Evolutionary conservation across 345 rosid species (phyloP).

Genomic region (Eutrema japonicum): DNA sequence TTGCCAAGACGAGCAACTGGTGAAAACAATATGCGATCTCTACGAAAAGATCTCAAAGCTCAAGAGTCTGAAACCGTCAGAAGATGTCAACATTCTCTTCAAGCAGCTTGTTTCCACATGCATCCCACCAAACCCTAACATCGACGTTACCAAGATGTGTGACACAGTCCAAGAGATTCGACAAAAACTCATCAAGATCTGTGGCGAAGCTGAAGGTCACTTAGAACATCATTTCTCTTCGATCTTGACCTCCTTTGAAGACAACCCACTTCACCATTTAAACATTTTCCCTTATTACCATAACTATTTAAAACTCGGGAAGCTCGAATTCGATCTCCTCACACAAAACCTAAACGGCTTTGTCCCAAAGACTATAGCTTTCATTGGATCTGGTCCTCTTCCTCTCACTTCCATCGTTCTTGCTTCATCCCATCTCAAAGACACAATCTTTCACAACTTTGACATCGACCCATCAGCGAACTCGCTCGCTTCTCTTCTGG

Average conservation of each 20-base stretch:
- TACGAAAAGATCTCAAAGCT: constrained; percentile 73
- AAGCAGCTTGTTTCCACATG: constrained; percentile 71
- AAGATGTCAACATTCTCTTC: constrained; percentile 78
- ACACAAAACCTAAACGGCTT: constrained; percentile 37
- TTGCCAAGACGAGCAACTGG: constrained; percentile 61
- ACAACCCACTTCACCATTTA: constrained; percentile 69
- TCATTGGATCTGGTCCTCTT: constrained; percentile 93
- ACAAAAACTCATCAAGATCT: constrained; percentile 61
- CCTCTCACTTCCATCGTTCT: constrained; percentile 77
- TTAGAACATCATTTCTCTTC: constrained; percentile 70
- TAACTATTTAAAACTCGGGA: constrained; percentile 77
- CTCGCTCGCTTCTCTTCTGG: constrained; percentile 49
- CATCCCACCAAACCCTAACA: constrained; percentile 68
- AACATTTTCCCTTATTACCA: constrained; percentile 71
- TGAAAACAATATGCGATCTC: constrained; percentile 54
- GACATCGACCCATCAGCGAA: constrained; percentile 75
- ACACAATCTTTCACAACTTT: constrained; percentile 70
- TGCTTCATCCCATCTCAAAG: constrained; percentile 64
- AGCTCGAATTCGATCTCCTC: constrained; percentile 68
- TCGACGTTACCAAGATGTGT: constrained; percentile 62
- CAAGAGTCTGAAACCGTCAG: constrained; percentile 66
- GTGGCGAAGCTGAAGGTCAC: constrained; percentile 73
- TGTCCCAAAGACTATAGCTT: constrained; percentile 60
- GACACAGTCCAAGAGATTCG: constrained; percentile 59
- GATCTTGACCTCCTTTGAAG: constrained; percentile 54